Evolutionary conservation across 202 grass and related monocot genomes (phyloP), one percentile per base, ranked within the genome.

Genomic region (Tripidium arundinaceum): DNA sequence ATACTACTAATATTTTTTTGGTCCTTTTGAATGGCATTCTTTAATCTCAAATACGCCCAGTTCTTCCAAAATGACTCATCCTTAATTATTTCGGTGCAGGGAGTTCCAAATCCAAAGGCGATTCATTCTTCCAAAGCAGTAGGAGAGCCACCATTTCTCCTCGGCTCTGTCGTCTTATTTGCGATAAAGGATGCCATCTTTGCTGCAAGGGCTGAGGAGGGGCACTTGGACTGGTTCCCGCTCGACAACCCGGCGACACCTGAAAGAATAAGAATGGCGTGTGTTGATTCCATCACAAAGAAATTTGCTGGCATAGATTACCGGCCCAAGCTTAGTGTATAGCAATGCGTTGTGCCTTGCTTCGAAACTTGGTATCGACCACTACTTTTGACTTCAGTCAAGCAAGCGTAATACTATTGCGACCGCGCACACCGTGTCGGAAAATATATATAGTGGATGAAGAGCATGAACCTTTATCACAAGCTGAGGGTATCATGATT

Each of bases 81-180:
- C 24, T 57, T 3, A 24, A 7, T 57, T 11, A 2, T 58, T 57
- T 25, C 36, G 19, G 50, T 81, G 78, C 86, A 98, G 94, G 86
- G 89, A 25, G 86, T 84, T 70, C 84, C 76, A 73, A 94, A 98
- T 86, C 86, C 79, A 42, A 98, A 86, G 78, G 88, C 80, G 40
- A 88, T 98, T 46, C 92, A 98, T 78, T 94, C 91, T 64, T 98
- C 95, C 18, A 98, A 98, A 76, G 95, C 95, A 13, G 92, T 91
- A 2, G 95, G 95, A n/a, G 95, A 98, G 78, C 95, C 95, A 31
- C 95, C 95, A n/a, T 98, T 98, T 68, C 93, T 98, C 72, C 90
- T 98, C 2, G 95, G 84, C 0, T 90, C 92, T 18, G 54, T 82
- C 2, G 82, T 98, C 21, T 82, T 98, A 73, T 98, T 98, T 78